Evolutionary conservation across 148 eudicot genomes (phyloP), one percentile per base, ranked within the genome.

Genomic region (Diospyros kaki): DNA sequence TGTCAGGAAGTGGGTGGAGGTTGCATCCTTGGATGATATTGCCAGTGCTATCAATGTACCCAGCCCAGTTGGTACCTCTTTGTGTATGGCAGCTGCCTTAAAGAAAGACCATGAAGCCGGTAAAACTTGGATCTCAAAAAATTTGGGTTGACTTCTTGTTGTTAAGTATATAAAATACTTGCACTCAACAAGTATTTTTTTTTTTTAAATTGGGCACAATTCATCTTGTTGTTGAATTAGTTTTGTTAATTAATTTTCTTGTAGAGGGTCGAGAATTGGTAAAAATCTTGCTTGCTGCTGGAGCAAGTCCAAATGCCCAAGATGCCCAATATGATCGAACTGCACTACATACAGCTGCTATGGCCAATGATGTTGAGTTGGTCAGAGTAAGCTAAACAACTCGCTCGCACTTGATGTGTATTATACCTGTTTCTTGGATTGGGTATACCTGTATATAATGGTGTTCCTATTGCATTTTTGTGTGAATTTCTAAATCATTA

Each of bases 81-180:
- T 95, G 88, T 92, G 96, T 81, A 92, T 95, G 92, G 98, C 98
- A 79, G 94, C 98, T 78, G 83, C 96, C 65, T 76, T 88, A 65
- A 95, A 90, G 91, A 95, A 90, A 86, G 94, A 95, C 80, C 98
- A 92, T 67, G 97, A 92, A 89, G 82, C 83, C 73, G 96, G 98
- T 92, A 85, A 64, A 55, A 15, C 66, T 67, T 38, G 69, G 55
- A 76, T 76, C 67, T 72, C 77, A 40, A 53, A 9, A n/a, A 14
- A 9, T 28, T 70, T 17, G 60, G 15, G 13, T 48, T 67, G 52
- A 51, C 44, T 62, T 70, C 5, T 62, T 17, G 2, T 58, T 14
- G 4, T 58, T 61, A 6, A 28, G 3, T 38, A 69, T 9, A 11
- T 28, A 69, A 18, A 51, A 40, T 15, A 15, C 3, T 70, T 28